A percentile compares a stretch with the other conserved stretches of the same genome.
Evolutionary conservation across 2,329 filamentous ascomycete species (phyloP).

Genomic region (Periconia sp.): DNA sequence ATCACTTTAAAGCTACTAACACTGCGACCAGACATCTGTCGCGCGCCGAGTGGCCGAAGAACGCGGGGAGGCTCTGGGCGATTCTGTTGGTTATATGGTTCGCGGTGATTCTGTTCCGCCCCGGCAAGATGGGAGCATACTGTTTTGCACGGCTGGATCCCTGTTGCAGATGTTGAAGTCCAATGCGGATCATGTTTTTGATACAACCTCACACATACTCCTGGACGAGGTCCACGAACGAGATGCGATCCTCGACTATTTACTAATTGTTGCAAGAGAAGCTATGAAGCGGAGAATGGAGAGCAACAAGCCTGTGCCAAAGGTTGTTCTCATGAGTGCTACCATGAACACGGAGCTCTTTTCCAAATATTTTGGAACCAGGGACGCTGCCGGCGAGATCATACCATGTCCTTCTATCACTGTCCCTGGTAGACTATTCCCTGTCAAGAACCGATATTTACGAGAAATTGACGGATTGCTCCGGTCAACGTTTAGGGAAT

Average conservation of each 20-base stretch:
- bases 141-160: conserved; percentile 6
- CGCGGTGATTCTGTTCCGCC: neutral
- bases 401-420: conserved; percentile 5
- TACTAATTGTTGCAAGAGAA: conserved; percentile 5
- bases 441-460: conserved; percentile 4
- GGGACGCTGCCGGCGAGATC: neutral
- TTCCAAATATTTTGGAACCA: conserved; percentile 3
- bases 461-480: neutral
- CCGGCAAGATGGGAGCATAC: conserved; percentile 4
- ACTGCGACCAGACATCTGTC: neutral
- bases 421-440: conserved; percentile 7
- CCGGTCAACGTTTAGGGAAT: neutral
- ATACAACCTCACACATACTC: conserved; percentile 2
- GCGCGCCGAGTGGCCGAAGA: conserved; percentile 6
- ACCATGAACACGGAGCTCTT: conserved; percentile 8
- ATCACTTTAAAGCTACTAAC: neutral
- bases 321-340: conserved; percentile 6
- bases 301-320: conserved; percentile 5
- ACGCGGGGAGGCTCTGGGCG: conserved; percentile 1
- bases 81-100: conserved; percentile 4
- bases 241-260: conserved; percentile 3
- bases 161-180: conserved; percentile 4
- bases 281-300: neutral
- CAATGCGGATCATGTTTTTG: conserved; percentile 5
- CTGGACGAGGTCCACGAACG: conserved; percentile 8